Evolutionary conservation across 768 basidiomycete species (phyloP).

Genomic region (Pleurotus cornucopiae): DNA sequence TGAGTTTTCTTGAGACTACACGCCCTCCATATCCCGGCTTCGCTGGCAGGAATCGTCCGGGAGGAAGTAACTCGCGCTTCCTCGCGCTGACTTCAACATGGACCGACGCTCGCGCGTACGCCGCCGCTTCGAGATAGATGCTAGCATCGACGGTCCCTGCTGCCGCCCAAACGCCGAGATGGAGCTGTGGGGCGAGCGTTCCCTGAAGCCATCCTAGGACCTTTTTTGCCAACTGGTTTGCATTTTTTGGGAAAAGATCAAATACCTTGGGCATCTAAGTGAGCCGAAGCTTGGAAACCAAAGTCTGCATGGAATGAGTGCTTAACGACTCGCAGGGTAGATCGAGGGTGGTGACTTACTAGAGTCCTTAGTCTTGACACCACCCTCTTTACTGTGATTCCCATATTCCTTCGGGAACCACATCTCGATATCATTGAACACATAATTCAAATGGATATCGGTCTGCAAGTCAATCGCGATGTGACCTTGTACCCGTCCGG

Average conservation of each 20-base stretch:
- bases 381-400: no score
- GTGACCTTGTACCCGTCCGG: background rate
- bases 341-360: background rate
- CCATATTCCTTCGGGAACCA: no score
- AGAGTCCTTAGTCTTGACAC: background rate
- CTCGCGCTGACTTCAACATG: background rate
- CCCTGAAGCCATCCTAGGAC: background rate
- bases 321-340: background rate
- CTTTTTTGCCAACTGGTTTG: background rate
- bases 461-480: background rate
- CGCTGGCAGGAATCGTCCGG: no score
- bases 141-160: background rate
- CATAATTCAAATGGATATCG: background rate
- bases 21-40: no score
- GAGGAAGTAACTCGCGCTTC: background rate
- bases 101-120: background rate
- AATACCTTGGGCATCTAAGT: background rate
- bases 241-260: no score
- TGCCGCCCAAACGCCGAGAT: background rate
- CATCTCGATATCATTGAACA: no score
- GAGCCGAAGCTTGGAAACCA: background rate
- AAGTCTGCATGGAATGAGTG: background rate
- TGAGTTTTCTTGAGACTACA: no score
- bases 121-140: background rate
- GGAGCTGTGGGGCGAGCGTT: background rate